phyloP scores from a whole-genome alignment of 2,329 filamentous ascomycete species.

The Xylaria sp. region DNA sequence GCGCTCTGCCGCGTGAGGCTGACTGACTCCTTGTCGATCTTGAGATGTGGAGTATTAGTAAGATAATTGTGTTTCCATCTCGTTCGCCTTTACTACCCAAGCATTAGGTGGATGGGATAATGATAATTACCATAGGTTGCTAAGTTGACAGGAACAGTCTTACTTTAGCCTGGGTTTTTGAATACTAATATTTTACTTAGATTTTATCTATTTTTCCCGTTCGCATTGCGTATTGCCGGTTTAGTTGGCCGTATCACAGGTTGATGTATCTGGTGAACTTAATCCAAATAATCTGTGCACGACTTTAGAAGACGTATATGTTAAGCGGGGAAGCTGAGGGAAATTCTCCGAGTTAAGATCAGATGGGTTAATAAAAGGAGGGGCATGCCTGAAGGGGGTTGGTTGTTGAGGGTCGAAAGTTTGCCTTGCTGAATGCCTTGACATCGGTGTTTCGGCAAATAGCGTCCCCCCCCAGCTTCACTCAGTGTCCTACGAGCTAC shows the following conservation, averaged over 20 bases:
- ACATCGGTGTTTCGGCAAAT: constrained; percentile 9
- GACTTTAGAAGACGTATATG: background rate
- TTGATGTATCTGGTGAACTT: background rate
- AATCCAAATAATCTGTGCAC: background rate
- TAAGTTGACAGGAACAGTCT: background rate
- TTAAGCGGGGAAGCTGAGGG: constrained; percentile 16
- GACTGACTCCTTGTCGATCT: background rate
- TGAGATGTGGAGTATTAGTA: constrained; percentile 5
- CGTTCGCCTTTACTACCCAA: background rate
- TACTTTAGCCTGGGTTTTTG: too few species aligned
- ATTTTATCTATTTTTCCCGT: background rate
- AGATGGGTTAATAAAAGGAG: background rate
- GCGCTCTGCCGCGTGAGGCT: constrained; percentile 22
- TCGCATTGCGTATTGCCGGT: too few species aligned
- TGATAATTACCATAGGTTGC: background rate
- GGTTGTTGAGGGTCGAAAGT: background rate
- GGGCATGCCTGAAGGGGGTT: background rate
- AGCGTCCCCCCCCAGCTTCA: background rate
- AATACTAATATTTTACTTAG: background rate
- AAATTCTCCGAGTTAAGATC: background rate
- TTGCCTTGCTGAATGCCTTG: constrained; percentile 27
- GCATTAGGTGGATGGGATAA: background rate
- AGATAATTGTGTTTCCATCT: background rate
- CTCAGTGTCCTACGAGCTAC: background rate
- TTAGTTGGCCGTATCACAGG: background rate